Evolutionary conservation across 2,329 filamentous ascomycete species (phyloP), one percentile per base, ranked within the genome.

Genomic region (Pyricularia sp.): DNA sequence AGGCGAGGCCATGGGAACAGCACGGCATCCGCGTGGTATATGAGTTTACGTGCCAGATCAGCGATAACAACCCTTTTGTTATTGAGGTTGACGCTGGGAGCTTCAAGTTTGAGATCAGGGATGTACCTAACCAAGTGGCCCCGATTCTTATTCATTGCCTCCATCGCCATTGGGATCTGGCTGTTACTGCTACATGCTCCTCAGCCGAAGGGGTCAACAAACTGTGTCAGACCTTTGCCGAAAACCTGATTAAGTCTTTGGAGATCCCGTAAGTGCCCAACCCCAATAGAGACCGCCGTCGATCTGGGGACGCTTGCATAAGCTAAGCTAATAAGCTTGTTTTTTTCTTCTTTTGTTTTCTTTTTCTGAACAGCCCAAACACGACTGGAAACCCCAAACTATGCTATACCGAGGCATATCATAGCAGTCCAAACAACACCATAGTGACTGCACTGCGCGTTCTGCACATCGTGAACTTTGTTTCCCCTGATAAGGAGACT

Each of bases 151-250:
- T 78, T 9, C 77, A 78, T 70, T 77, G 74, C 25, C 70, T 77
- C 20, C 73, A 71, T 4, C 75, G 74, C 17, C 72, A 75, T 65
- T 78, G 76, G 77, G 77, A 78, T 66, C 68, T 75, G 9, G 73
- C 72, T n/a, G 69, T 77, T 9, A 64, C 71, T 7, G 66, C 74
- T n/a, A 66, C 70, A 3, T 72, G 75, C 68, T 71, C 68, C 63
- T 61, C 72, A 4, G 71, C 68, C 0, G 68, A 72, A 1, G 65
- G 71, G n/a, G 25, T 73, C 7, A 72, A 76, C 64, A 25, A 33
- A 1, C 58, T 50, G 12, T 75, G 73, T 59, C 73, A 72, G 5
- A 64, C 65, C 1, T 76, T 77, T 70, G 74, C 75, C 7, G 70
- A 67, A 4, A 65, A 65, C n/a, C 64, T 78, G 30, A n/a, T 76